Evolutionary conservation across 495 filamentous ascomycete genomes (phyloP), one percentile per base, ranked within the genome.

Genomic region (Durotheca rogersii): DNA sequence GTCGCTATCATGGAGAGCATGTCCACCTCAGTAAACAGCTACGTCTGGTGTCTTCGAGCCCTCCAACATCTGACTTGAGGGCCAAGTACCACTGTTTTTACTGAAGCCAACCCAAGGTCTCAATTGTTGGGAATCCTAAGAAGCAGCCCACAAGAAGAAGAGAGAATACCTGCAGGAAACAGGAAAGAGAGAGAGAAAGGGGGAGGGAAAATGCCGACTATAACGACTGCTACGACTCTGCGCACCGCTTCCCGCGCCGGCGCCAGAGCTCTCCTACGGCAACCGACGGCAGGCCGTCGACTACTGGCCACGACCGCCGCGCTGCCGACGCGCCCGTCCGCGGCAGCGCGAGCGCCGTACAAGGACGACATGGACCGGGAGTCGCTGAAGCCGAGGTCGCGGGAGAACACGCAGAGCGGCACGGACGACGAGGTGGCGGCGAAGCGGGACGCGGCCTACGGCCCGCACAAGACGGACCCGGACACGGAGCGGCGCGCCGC

Each of bases 311-410:
- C n/a, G n/a, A 23, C 53, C 45, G 44, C 29, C 15, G 23, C 32
- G 14, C 40, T 30, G 16, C 56, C 36, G n/a, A 46, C 63, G 9
- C 70, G 70, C 51, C 48, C 57, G 17, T 58, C 64, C 0, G 9
- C 53, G 2, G 21, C 29, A 7, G 17, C 41, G 19, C 34, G 49
- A 11, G 6, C 19, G 1, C 56, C 68, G 5, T 69, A 67, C 56
- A 72, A 72, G 35, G 66, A 72, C 27, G 55, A 67, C 44, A 64
- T 67, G 56, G 71, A 75, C 59, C 71, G 74, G 23, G 56, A 71
- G 21, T 63, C 65, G 3, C 47, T 77, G 34, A 72, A 70, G 36
- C 73, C 73, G 12, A 57, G 63, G 10, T 16, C 55, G 17, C 57
- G 61, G 11, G 71, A 77, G 31, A 51, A 60, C 47, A 70, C 73